These are phyloP conservation scores for Coemansia erecta DNA, from an alignment of 192 early-diverging fungal species.

Conservation along the genomic window DNA sequence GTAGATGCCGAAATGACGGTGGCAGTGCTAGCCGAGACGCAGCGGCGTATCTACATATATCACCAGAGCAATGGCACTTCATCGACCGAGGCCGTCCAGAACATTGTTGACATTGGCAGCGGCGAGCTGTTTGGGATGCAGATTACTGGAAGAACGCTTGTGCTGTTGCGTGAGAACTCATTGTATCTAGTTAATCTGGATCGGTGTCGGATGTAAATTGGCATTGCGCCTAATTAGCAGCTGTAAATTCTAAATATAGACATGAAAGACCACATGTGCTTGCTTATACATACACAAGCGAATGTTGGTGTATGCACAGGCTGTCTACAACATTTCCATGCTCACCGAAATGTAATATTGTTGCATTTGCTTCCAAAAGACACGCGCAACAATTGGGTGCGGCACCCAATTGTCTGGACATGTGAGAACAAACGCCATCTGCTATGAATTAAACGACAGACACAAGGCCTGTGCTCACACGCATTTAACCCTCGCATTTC, in stretches of 20 bases:
- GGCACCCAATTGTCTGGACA: too few species aligned
- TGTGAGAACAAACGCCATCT: too few species aligned
- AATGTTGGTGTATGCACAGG: too few species aligned
- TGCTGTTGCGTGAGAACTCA: constrained; percentile 22
- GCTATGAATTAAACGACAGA: too few species aligned
- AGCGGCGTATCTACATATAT: constrained; percentile 46
- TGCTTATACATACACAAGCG: too few species aligned
- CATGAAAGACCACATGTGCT: too few species aligned
- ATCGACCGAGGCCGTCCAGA: constrained; percentile 29
- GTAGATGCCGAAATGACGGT: constrained; percentile 53
- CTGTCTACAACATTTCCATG: too few species aligned
- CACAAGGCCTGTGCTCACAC: constrained; percentile 12
- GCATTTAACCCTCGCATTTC: not conserved
- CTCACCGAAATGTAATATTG: too few species aligned
- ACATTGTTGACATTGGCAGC: constrained; percentile 36
- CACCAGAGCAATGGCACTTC: constrained; percentile 12
- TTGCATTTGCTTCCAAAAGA: too few species aligned
- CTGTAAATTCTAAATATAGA: not conserved
- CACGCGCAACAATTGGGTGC: not conserved
- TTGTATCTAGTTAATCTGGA: constrained; percentile 29
- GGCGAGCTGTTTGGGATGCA: constrained; percentile 39
- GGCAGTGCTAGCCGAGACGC: constrained; percentile 43
- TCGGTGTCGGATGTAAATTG: constrained; percentile 3
- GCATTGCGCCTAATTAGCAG: not conserved
- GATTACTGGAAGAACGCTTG: constrained; percentile 15